phyloP scores from a whole-genome alignment of 2,329 filamentous ascomycete species.

The Exophiala dermatitidis region DNA sequence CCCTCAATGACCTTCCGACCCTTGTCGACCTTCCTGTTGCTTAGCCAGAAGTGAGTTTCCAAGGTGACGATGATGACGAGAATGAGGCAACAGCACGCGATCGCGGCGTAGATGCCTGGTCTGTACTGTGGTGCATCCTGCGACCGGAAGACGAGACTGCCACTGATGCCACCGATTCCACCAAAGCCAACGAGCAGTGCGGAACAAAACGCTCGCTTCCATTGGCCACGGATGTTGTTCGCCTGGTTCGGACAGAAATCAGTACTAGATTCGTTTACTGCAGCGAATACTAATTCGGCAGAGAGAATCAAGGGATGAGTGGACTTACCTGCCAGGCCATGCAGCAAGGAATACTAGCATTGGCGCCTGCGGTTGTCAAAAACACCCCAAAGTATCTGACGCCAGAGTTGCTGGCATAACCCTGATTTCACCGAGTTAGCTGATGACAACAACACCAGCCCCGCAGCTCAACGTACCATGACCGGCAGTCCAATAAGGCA shows the following conservation, averaged over 20 bases:
- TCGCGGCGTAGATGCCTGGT: slow-evolving; percentile 32
- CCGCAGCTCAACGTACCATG: neutral
- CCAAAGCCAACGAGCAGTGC: slow-evolving; percentile 26
- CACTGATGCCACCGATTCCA: slow-evolving; percentile 68
- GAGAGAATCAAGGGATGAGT: too few relatives aligned
- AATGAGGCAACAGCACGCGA: slow-evolving; percentile 47
- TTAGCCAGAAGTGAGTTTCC: slow-evolving; percentile 44
- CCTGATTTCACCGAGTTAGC: slow-evolving; percentile 29
- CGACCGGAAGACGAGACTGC: slow-evolving; percentile 60
- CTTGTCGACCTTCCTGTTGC: slow-evolving; percentile 44
- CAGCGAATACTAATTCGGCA: too few relatives aligned
- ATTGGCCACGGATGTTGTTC: slow-evolving; percentile 81
- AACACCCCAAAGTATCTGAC: slow-evolving; percentile 69
- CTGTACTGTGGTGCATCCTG: slow-evolving; percentile 31
- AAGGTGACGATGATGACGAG: slow-evolving; percentile 46
- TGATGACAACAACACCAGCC: neutral
- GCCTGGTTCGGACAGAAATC: slow-evolving; percentile 46
- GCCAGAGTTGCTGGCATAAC: slow-evolving; percentile 50
- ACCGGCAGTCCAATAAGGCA: neutral
- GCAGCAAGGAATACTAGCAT: slow-evolving; percentile 65
- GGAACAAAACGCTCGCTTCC: slow-evolving; percentile 61
- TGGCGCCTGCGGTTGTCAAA: slow-evolving; percentile 64
- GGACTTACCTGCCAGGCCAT: slow-evolving; percentile 61
- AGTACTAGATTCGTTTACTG: neutral
- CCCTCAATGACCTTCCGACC: slow-evolving; percentile 48